phyloP scores from a whole-genome alignment of 2,329 filamentous ascomycete genomes.

The Hypoxylon sp. region DNA sequence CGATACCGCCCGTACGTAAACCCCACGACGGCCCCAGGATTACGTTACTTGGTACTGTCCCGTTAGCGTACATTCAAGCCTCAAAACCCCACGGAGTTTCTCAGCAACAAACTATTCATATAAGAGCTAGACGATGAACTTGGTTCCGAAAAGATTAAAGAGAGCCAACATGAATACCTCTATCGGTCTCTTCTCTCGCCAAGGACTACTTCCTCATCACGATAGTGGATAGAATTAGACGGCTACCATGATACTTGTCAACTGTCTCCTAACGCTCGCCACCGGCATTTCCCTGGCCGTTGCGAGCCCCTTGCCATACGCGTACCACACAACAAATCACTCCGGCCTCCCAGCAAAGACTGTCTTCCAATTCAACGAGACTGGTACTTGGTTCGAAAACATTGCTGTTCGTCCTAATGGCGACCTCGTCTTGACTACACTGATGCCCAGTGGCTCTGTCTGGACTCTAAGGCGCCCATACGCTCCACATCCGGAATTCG shows the following conservation, averaged over 20 bases:
- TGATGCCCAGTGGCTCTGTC: conserved; percentile 50
- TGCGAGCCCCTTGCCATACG: conserved; percentile 7
- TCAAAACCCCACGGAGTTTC: conserved; percentile 18
- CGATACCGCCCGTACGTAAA: neutral
- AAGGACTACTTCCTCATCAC: neutral
- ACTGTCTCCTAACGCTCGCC: conserved; percentile 22
- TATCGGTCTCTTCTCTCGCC: neutral
- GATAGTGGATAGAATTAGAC: neutral
- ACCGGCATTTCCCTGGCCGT: conserved; percentile 14
- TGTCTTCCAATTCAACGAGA: conserved; percentile 46
- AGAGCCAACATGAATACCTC: conserved; percentile 11
- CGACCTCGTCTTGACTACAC: conserved; percentile 54
- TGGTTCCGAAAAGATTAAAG: neutral
- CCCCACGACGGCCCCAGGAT: neutral
- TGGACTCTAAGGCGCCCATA: conserved; percentile 52
- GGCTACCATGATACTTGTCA: conserved; percentile 18
- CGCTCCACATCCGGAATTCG: conserved; percentile 39
- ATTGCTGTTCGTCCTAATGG: conserved; percentile 54
- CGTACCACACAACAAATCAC: neutral
- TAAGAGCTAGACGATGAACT: neutral
- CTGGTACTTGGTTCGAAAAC: conserved; percentile 54
- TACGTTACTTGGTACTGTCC: neutral
- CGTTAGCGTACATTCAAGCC: neutral
- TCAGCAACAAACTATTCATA: conserved; percentile 19
- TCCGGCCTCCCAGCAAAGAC: conserved; percentile 35